Base-by-base conservation (phyloP, 768 basidiomycete genomes). In the Mycena olivaceomarginata region DNA sequence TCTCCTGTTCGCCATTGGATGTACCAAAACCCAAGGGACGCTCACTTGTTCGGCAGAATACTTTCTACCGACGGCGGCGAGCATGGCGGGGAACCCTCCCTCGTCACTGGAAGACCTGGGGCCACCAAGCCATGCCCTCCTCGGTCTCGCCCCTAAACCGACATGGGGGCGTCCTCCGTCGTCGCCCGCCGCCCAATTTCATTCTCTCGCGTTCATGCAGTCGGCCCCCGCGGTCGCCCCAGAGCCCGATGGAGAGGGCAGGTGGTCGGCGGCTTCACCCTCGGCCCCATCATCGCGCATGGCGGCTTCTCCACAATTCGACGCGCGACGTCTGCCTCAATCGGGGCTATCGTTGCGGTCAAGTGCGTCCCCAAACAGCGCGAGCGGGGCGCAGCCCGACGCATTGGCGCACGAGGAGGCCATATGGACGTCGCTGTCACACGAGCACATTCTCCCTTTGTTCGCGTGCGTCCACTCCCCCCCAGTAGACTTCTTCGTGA, bases 391-490 rank as follows among this genome's bases (percentile, higher is more conserved):
- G 92, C 3, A 80, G 85, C 37, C 82, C 87, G 90, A 75, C 91
- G 90, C 60, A 88, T 97, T n/a, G 57, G 90, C 93, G 73, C 92
- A 92, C 65, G 96, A 98, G 87, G 91, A 92, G 15, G 82, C 87
- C 15, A 86, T 96, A 16, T 97, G 96, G 96, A 86, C 91, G 1
- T 89, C 92, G 0, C 91, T 97, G 80, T 92, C 90, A 67, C 97
- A 98, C 83, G 95, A 97, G 82, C 94, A 97, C 81, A 91, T 97
- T 77, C 91, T 98, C 18, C 97, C 97, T 13, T 92, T 98, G 59
- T 96, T 97, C 83, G 88, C 91, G 57, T 86, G 87, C 20, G 86
- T 90, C 68, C 91, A 93, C 80, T 91, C 92, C 0, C 77, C 89
- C 57, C 91, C 91, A 74, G 92, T 94, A 67, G 93, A 94, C 81